Evolutionary conservation across 306 rosid species (phyloP), one percentile per base, ranked within the genome.

Genomic region (Cicer arietinum): DNA sequence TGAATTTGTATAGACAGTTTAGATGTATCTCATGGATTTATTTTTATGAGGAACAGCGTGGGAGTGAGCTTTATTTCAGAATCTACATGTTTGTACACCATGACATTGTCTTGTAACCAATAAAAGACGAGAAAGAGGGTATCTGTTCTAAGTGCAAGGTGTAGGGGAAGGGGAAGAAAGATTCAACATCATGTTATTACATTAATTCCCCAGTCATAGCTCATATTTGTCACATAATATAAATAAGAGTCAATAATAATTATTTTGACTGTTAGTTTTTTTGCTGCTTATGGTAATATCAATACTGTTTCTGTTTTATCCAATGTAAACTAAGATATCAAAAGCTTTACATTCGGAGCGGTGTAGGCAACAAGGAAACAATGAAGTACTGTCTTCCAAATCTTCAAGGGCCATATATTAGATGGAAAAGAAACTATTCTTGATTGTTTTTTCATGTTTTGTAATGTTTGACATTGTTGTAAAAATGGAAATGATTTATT

Each of bases 51-150:
- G 70, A 40, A 8, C 8, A 17, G 7, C 62, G 30, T 43, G 56
- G 67, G 22, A 10, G 10, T 71, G 48, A 16, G 30, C 7, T 30
- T 63, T 16, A 25, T 25, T 30, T 16, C 37, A 25, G 69, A 44
- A 53, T 57, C 42, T 62, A 37, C 35, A 43, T 63, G 30, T 44
- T 71, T 79, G 77, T 53, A 14, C 42, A 22, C 12, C 51, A 43
- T 16, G 57, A 46, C 54, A 10, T 45, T 53, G 14, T 48, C 18
- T 51, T 59, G 22, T 40, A 61, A 59, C 48, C 64, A 48, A 58
- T 79, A 20, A 65, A 75, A 62, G 45, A 45, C 45, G 20, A 35
- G 52, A 63, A 71, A 53, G 54, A 48, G 74, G 70, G 50, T 53
- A 45, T 45, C 14, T n/a, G 37, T 8, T 57, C 40, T 18, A 72